Evolutionary conservation across 495 filamentous ascomycete genomes (phyloP).

Genomic region (Chaetomium fimeti): DNA sequence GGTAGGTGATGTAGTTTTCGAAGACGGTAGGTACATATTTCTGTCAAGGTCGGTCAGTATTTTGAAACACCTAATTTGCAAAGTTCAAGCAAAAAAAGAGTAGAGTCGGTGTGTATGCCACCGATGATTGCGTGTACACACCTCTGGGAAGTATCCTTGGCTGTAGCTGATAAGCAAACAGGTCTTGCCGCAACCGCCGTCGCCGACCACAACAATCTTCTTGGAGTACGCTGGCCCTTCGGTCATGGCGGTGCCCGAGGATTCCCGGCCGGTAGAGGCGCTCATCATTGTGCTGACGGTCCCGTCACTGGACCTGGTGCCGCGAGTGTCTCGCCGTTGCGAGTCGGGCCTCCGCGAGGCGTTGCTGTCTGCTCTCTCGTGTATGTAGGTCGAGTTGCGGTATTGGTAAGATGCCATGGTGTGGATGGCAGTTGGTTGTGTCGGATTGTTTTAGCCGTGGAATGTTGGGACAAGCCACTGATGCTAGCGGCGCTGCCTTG

Average conservation of each 20-base stretch:
- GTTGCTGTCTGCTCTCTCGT: conserved; percentile 44
- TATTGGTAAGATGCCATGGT: conserved; percentile 48
- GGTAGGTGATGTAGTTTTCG: conserved; percentile 99
- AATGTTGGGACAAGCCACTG: conserved; percentile 13
- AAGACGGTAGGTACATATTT: conserved; percentile 99
- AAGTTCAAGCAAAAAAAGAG: not conserved
- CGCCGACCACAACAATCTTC: conserved; percentile 97
- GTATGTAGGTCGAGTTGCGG: conserved; percentile 46
- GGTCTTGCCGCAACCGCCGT: conserved; percentile 98
- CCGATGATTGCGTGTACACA: conserved; percentile 39
- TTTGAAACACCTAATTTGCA: not conserved
- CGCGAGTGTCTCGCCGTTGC: conserved; percentile 43
- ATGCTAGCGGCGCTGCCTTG: not conserved
- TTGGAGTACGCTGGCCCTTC: conserved; percentile 91
- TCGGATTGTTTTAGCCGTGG: conserved; percentile 23
- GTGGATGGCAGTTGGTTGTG: not conserved
- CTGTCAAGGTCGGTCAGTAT: conserved; percentile 43
- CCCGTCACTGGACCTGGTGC: conserved; percentile 60
- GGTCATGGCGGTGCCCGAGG: conserved; percentile 79
- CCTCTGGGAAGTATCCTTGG: conserved; percentile 97
- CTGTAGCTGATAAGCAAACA: conserved; percentile 97
- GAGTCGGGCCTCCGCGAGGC: conserved; percentile 39
- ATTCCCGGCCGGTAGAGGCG: conserved; percentile 65
- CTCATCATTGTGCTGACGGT: conserved; percentile 74
- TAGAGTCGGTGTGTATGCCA: not conserved